phyloP scores from a whole-genome alignment of 2,329 filamentous ascomycete species.

The Verticillium tricorpus region DNA sequence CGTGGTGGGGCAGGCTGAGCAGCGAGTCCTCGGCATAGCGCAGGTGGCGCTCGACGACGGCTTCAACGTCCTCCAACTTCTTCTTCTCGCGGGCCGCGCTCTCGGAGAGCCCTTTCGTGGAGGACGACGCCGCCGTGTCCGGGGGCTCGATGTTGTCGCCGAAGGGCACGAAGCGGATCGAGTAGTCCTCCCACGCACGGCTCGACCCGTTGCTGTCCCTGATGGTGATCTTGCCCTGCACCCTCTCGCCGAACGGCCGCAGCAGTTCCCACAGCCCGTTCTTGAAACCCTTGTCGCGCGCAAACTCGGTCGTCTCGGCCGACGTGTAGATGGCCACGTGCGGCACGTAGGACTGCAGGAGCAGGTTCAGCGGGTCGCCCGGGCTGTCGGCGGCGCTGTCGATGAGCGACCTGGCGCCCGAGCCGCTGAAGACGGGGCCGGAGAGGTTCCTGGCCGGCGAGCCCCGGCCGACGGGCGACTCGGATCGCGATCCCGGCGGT shows the following conservation, averaged over 20 bases:
- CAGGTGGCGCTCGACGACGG: constrained; percentile 75
- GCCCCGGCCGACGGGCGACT: constrained; percentile 58
- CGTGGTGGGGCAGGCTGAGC: constrained; percentile 30
- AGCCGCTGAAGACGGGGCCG: constrained; percentile 52
- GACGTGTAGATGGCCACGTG: constrained; percentile 87
- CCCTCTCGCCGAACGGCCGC: constrained; percentile 82
- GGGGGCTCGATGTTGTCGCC: constrained; percentile 53
- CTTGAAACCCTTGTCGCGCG: constrained; percentile 78
- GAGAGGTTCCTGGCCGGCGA: constrained; percentile 53
- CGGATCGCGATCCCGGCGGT: constrained; percentile 63
- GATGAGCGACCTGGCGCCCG: constrained; percentile 37
- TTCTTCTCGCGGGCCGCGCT: constrained; percentile 12
- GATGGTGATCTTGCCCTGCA: constrained; percentile 84
- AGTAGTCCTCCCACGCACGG: constrained; percentile 82
- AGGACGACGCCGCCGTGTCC: constrained; percentile 32
- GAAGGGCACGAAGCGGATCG: constrained; percentile 76
- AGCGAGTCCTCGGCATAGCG: constrained; percentile 65
- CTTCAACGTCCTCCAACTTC: constrained; percentile 64
- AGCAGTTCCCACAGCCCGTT: constrained; percentile 80
- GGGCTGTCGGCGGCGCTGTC: constrained; percentile 40
- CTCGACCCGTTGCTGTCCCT: constrained; percentile 86
- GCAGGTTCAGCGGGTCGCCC: constrained; percentile 57
- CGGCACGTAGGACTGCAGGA: constrained; percentile 82
- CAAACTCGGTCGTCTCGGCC: constrained; percentile 74
- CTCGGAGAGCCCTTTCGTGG: constrained; percentile 22